Evolutionary conservation across 768 basidiomycete species (phyloP), one percentile per base, ranked within the genome.

Genomic region (Hericium coralloides): DNA sequence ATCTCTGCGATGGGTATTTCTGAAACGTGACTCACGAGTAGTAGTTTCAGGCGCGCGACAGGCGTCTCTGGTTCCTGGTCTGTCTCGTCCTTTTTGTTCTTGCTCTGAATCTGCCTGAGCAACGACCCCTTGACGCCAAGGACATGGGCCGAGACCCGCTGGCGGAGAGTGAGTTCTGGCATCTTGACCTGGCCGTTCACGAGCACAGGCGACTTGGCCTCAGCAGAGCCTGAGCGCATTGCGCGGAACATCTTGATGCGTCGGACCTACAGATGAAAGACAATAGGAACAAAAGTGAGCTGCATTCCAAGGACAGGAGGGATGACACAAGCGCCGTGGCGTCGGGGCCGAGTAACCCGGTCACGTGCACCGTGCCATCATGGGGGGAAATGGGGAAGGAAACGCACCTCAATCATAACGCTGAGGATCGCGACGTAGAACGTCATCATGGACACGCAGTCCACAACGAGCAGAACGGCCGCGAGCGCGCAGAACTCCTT

Each of bases 401-500:
- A 31, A 65, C 78, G 55, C 55, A 92, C 92, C 79, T 99, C 95
- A 59, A 98, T 87, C 89, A 98, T 97, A 68, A 99, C 79, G n/a
- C 84, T 86, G 54, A 99, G 74, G 54, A 98, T 83, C 1, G 90
- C 85, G 0, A 90, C 80, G 67, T 95, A 87, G 72, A 97, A 95
- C 0, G 92, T 92, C 71, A 87, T 88, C 59, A 97, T 80, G 70
- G 92, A 77, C 31, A 93, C 65, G 68, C 94, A 97, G 69, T 99
- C 97, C 48, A 95, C 78, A 9, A 78, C 79, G 51, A 99, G 77
- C 53, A 92, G 76, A n/a, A 98, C 69, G 1, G 93, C 94, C 0
- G 95, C 97, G 15, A 98, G 82, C 12, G 93, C 89, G 67, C 95
- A 98, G 60, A 98, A 95, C 71, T 99, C 95, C 60, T 81, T 83